A percentile compares a stretch with the other conserved stretches of the same genome.
phyloP scores from a whole-genome alignment of 2,329 filamentous ascomycete species.

The Penicillium sp. region DNA sequence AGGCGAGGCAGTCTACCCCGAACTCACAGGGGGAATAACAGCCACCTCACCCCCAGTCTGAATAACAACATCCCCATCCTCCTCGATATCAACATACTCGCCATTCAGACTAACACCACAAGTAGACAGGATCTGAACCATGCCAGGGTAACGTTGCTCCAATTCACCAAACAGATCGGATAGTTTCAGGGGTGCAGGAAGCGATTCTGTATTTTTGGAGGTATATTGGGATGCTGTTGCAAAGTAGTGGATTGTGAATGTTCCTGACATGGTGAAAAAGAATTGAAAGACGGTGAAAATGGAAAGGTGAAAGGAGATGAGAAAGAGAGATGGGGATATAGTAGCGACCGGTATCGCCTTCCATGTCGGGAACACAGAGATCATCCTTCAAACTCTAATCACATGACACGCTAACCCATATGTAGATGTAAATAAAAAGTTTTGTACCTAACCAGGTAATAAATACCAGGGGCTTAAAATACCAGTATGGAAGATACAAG shows the following conservation, averaged over 20 bases:
- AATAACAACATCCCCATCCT: constrained; percentile 30
- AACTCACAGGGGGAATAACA: constrained; percentile 50
- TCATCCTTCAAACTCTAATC: too few species aligned
- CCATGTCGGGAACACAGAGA: too few species aligned
- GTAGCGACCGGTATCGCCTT: too few species aligned
- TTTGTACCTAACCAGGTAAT: too few species aligned
- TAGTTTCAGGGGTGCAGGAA: constrained; percentile 44
- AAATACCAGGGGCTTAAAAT: too few species aligned
- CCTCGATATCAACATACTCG: constrained; percentile 45
- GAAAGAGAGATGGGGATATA: too few species aligned
- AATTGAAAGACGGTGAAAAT: not conserved
- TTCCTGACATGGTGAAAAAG: constrained; percentile 6
- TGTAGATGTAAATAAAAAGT: too few species aligned
- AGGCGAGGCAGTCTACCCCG: constrained; percentile 30
- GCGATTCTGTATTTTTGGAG: constrained; percentile 37
- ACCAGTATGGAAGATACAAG: too few species aligned
- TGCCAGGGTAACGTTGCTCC: constrained; percentile 43
- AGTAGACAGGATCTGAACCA: constrained; percentile 38
- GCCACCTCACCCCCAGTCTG: constrained; percentile 43
- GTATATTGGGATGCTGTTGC: constrained; percentile 44
- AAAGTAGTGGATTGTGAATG: constrained; percentile 49
- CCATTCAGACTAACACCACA: constrained; percentile 44
- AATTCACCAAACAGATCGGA: constrained; percentile 37
- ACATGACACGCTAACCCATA: too few species aligned
- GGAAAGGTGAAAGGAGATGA: not conserved